Base-by-base conservation (phyloP, 495 filamentous ascomycete species). In the Penicillium diatomitis region DNA sequence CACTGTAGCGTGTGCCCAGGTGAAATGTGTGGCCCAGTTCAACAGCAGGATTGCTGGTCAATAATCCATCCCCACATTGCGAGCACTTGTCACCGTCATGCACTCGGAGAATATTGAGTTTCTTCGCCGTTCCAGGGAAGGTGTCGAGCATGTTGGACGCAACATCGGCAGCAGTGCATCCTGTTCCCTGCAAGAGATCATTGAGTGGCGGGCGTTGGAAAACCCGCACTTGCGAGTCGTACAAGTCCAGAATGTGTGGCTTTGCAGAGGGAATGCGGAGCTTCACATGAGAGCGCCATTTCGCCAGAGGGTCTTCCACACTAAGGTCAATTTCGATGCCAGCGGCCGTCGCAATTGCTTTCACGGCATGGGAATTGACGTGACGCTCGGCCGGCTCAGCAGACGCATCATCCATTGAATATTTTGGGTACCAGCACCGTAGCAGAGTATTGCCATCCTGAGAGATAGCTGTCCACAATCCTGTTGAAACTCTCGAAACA, bases 1-100 rank as follows among this genome's bases (percentile, higher is more conserved):
- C 70, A 32, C 83, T 89, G 68, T 98, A 98, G 30, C 90, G 78
- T 1, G 87, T 91, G 11, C 91, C 90, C 2, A 98, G 83, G 64
- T 91, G 81, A 67, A 98, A 98, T 0, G 92, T 96, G 63, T 98
- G 92, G 8, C 88, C 92, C 0, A 98, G 74, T 64, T 98, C 92
- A 32, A 97, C 81, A 2, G 88, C 87, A 41, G 73, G 80, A 38
- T 85, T 81, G 5, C 83, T 70, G 12, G 68, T 76, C n/a, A 96
- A 69, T 4, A 53, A 67, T 2, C 88, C 87, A 0, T 73, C 50
- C 1, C 60, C 50, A 60, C 92, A 96, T 20, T 75, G 68, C 0
- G 85, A 80, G 55, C 92, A 98, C 9, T 60, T 45, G 54, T 95
- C 88, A 8, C 84, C 86, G 28, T 78, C 64, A 12, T 72, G 73